Base-by-base conservation (phyloP, 176 grass and related monocot species). In the Oryza glumipatula region DNA sequence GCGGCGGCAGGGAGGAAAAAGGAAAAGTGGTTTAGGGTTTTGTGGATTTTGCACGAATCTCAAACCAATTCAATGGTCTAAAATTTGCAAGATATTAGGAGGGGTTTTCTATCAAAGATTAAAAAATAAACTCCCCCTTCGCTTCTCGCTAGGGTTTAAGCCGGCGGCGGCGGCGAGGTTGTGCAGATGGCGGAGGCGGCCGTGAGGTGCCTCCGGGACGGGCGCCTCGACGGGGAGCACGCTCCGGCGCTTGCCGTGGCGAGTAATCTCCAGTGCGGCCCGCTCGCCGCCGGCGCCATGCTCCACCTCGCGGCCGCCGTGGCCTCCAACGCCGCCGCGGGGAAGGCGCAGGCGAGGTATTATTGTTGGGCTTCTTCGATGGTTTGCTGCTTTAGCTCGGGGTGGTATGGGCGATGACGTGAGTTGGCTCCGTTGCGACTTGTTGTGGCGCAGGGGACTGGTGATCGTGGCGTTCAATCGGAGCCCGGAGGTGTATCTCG, bases 381-480 rank as follows among this genome's bases (percentile, higher is more conserved):
- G 41, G 16, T 21, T 51, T 75, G 23, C 74, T 36, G 26, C 47
- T 33, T 76, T 41, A 36, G 12, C 9, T 76, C 63, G 23, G 46
- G 6, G 7, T 66, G 22, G 41, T 16, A 65, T 61, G 24, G 68
- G 36, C 44, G 24, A 67, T 74, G 39, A 41, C 54, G 14, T 45
- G 17, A 13, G 46, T 74, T 78, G 35, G 56, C 26, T 77, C 73
- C 10, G 46, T 32, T 90, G 67, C 68, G 67, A 80, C 16, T 73
- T 76, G n/a, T 73, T 46, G 11, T 63, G 65, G 61, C n/a, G 46
- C 82, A 98, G 93, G 74, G 93, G 91, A 4, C 52, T 95, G 58
- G 93, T 98, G 17, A 70, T 98, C 24, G 81, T 95, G 9, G 96
- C 84, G 1, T 90, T 95, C 14, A 58, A 92, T 82, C 91, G 81